Base-by-base conservation (phyloP, 106 monocot species). In the Apostasia ramifera region DNA sequence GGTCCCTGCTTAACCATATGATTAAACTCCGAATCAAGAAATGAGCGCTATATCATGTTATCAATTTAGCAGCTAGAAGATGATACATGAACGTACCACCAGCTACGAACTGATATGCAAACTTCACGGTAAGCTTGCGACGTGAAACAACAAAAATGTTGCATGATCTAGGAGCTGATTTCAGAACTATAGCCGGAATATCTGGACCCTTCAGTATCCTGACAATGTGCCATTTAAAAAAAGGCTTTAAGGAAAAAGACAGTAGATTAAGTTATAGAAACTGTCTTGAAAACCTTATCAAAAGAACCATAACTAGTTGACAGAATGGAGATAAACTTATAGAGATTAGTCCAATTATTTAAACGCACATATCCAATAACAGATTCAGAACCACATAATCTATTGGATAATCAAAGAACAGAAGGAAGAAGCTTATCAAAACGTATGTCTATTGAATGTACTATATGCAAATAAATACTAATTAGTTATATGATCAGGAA, bases 81-180 rank as follows among this genome's bases (percentile, higher is more conserved):
- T n/a, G 48, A 53, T 2, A 38, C 75, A 54, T 63, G 38, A 2
- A 62, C 54, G 44, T 71, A 84, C 88, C 83, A 52, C 14, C 73
- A 41, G 10, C 54, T 13, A 56, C 39, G 38, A 63, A 54, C 43
- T 72, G 65, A 54, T 53, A 63, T n/a, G 78, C 47, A 70, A 84
- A 66, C 68, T 85, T 90, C 51, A 74, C 56, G 8, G 52, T 71
- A 37, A 91, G 48, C 55, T 64, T 85, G 53, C 62, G 48, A 40
- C 75, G 80, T 56, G 87, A 84, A 67, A 94, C 91, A 65, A 80
- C 75, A 77, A 83, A 91, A 44, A 94, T 65, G 69, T 85, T 94
- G 80, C 83, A 91, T 50, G 68, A 70, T 71, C 48, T 74, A 51
- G 87, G 76, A 42, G 79, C 78, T 65, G 74, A 73, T 76, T 79